Evolutionary conservation across 2,329 filamentous ascomycete species (phyloP), one percentile per base, ranked within the genome.

Genomic region (Onygenales sp.): DNA sequence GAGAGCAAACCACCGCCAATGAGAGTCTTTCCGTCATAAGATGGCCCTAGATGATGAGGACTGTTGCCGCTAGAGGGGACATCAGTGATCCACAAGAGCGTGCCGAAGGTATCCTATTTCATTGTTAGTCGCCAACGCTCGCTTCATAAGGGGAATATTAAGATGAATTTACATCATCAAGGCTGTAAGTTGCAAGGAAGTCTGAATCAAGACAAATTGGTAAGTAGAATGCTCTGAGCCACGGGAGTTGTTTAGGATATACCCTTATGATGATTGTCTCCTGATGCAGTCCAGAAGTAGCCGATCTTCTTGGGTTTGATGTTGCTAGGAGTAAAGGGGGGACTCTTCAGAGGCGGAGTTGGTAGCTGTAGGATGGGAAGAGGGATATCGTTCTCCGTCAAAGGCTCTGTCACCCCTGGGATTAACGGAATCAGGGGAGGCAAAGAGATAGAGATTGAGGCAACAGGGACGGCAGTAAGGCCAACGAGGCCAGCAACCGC

Each of bases 251-350:
- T 7, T 31, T 7, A 11, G 13, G 21, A 39, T 52, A 38, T 55
- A 65, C 66, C 76, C 62, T 77, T 77, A 66, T 83, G 80, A 46
- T 74, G 61, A 60, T 83, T 83, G 60, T 83, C 80, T 38, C 78
- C 81, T 36, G 81, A 72, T 14, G 75, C 80, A 51, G 79, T 82
- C 79, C 79, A 83, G 69, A 83, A 83, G 66, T 83, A 83, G 0
- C 80, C 81, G 62, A 84, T 80, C 71, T 84, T 84, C 76, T 83
- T 84, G 32, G 81, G 81, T 68, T 78, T 78, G 62, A 83, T 75
- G 55, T 78, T 69, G 62, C 76, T 78, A 2, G 73, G 68, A 9
- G 68, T 70, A 56, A 82, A 82, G 6, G 75, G 76, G 7, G 74
- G 74, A 58, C 77, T 80, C 2, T 72, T 68, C n/a, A 83, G 64